These are phyloP conservation scores for Penicillium daleae DNA, from an alignment of 495 filamentous ascomycete species.

Conservation along the genomic window DNA sequence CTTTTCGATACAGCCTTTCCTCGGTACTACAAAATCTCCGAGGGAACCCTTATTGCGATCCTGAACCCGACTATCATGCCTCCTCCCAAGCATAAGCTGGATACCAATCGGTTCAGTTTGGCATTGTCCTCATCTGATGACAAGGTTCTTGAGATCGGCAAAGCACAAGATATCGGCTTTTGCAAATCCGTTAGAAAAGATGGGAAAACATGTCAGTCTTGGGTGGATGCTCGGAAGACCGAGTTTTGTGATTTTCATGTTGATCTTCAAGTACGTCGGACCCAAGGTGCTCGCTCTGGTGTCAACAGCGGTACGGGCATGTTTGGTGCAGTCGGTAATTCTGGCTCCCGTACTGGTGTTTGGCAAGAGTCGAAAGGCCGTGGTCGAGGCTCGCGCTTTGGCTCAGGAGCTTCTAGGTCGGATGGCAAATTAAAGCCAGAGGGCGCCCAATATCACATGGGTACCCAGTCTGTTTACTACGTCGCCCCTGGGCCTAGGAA, in stretches of 20 bases:
- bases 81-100: conserved; percentile 69
- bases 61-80: conserved; percentile 93
- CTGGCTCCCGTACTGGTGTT: conserved; percentile 48
- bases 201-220: conserved; percentile 75
- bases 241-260: conserved; percentile 94
- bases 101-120: conserved; percentile 82
- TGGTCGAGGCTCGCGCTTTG: conserved; percentile 17
- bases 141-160: conserved; percentile 86
- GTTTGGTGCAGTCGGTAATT: conserved; percentile 53
- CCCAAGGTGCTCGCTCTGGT: conserved; percentile 73
- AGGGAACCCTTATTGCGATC: conserved; percentile 87
- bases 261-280: conserved; percentile 73
- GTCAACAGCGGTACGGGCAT: conserved; percentile 64
- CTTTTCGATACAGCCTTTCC: conserved; percentile 91
- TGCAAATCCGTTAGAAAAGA: conserved; percentile 86
- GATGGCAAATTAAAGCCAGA: conserved; percentile 45
- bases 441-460: conserved; percentile 61
- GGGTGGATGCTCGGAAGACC: conserved; percentile 86
- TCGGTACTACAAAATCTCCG: conserved; percentile 84
- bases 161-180: conserved; percentile 81
- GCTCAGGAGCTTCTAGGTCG: background rate
- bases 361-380: conserved; percentile 43
- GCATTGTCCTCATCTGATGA: conserved; percentile 82
- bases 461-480: conserved; percentile 61
- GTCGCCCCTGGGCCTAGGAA: conserved; percentile 50